A percentile compares a stretch with the other conserved stretches of the same genome.
phyloP scores from a whole-genome alignment of 371 early-diverging fungal genomes.

The Rhizopus stolonifer region DNA sequence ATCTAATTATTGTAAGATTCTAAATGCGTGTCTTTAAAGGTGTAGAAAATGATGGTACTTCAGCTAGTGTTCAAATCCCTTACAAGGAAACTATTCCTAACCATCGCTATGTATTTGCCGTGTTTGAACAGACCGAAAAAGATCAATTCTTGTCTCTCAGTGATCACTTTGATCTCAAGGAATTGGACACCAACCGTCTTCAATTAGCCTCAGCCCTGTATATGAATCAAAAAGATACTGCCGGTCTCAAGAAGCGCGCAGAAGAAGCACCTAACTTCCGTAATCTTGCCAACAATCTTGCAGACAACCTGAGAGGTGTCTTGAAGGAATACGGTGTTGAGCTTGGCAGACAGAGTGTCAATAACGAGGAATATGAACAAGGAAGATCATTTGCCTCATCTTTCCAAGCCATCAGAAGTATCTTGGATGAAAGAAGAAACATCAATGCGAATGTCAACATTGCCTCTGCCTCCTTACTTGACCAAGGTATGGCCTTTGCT shows the following conservation, averaged over 20 bases:
- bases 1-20: too few species aligned
- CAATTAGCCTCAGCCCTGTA: conserved; percentile 24
- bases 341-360: background rate
- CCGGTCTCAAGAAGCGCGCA: background rate
- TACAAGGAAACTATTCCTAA: conserved; percentile 8
- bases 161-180: conserved; percentile 5
- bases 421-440: background rate
- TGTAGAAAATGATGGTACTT: conserved; percentile 1
- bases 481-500: background rate
- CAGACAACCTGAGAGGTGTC: background rate
- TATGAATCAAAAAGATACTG: conserved; percentile 2
- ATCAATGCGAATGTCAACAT: background rate
- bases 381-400: background rate
- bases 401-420: background rate
- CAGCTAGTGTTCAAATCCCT: background rate
- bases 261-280: background rate
- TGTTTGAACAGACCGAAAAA: conserved; percentile 24
- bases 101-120: conserved; percentile 28
- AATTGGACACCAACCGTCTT: conserved; percentile 25
- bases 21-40: too few species aligned
- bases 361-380: background rate
- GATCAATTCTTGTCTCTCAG: conserved; percentile 8
- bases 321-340: background rate
- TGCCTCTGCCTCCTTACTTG: background rate
- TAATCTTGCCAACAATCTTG: background rate